These are phyloP conservation scores for Solanum peruvianum DNA, from an alignment of 257 asterid species.

Conservation along the genomic window DNA sequence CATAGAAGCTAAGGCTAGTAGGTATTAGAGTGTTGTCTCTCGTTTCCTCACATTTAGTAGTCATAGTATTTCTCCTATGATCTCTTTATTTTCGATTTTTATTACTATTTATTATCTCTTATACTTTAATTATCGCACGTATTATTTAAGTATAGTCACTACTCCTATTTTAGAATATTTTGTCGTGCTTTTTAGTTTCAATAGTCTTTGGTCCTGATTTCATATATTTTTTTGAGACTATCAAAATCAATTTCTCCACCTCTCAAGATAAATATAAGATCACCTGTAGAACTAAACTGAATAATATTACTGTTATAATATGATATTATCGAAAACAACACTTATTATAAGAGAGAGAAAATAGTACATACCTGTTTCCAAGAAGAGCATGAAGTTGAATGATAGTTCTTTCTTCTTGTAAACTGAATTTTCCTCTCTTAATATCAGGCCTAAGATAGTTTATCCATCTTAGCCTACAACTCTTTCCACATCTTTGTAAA, in stretches of 20 bases:
- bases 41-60: neutral
- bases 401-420: constrained; percentile 17
- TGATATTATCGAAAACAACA: neutral
- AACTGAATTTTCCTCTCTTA: constrained; percentile 15
- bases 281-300: neutral
- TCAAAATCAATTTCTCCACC: neutral
- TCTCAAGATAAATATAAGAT: neutral
- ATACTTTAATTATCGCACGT: neutral
- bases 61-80: neutral
- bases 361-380: constrained; percentile 17
- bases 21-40: neutral
- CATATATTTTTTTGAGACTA: neutral
- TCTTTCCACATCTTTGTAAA: constrained; percentile 16
- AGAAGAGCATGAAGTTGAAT: constrained; percentile 27
- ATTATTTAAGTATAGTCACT: neutral
- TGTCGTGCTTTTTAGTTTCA: neutral
- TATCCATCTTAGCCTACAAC: constrained; percentile 21
- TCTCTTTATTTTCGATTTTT: neutral
- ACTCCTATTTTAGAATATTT: neutral
- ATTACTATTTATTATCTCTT: neutral
- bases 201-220: neutral
- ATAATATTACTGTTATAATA: fast-evolving
- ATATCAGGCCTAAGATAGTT: constrained; percentile 17
- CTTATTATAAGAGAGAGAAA: neutral
- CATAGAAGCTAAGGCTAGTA: neutral